Evolutionary conservation across 805 yeast species (phyloP), one percentile per base, ranked within the genome.

Genomic region (Saccharomycopsis microspora): DNA sequence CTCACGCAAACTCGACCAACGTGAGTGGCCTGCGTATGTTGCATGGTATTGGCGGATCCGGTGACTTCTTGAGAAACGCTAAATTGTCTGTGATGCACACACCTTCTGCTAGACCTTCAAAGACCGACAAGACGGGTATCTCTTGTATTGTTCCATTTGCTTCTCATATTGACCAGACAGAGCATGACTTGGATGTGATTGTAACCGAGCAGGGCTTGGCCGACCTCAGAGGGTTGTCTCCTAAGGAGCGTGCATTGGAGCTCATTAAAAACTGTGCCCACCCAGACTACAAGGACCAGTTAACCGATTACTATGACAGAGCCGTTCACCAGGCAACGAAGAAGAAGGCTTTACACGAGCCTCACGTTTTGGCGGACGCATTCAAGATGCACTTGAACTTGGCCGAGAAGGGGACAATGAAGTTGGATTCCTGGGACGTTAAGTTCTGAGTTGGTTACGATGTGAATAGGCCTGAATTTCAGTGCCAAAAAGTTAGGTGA

Each of bases 201-300:
- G 98, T 93, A 48, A 93, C 98, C 30, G 97, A 93, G 60, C 93
- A 80, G 63, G 98, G 98, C 62, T 77, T 93, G 51, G 97, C 98
- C 45, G 98, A 93, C 64, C 70, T 93, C 55, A 84, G 98, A 72
- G 98, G 98, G 39, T 68, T 90, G 58, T 75, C 96, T 35, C 98
- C 98, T 61, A 84, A 81, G 64, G 96, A 89, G 69, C 82, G 98
- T 66, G 94, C 96, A 28, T 72, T 83, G 49, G 85, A 71, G 55
- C 82, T 90, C 57, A 86, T 90, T 61, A 75, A 85, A 61, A 80
- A 90, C 63, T 80, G 93, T 70, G 94, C 96, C 48, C 98, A 93
- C 66, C 98, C 98, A 52, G 96, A 85, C 60, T 93, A 82, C 72
- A 79, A 73, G 64, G 95, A 80, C 57, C 85, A 86, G 66, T 76